A percentile compares a stretch with the other conserved stretches of the same genome.
These are phyloP conservation scores for Teratosphaeria epicoccoides DNA, from an alignment of 2,329 filamentous ascomycete species.

Conservation along the genomic window DNA sequence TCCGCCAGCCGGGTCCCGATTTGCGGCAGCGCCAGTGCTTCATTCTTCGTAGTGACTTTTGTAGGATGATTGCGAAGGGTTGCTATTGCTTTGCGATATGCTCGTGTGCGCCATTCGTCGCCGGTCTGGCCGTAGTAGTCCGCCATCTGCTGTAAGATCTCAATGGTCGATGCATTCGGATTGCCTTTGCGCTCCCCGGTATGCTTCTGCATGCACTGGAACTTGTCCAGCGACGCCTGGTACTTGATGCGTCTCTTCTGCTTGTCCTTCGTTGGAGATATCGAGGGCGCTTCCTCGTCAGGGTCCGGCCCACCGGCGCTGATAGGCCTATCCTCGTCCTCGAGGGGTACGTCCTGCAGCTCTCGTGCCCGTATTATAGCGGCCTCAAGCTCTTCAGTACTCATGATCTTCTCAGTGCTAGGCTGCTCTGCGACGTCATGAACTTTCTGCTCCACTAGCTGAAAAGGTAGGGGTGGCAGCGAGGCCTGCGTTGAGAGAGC, in stretches of 20 bases:
- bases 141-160: slow-evolving; percentile 66
- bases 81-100: slow-evolving; percentile 69
- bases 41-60: slow-evolving; percentile 56
- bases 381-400: slow-evolving; percentile 49
- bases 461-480: background rate
- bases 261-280: slow-evolving; percentile 3
- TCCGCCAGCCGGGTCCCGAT: slow-evolving; percentile 64
- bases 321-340: slow-evolving; percentile 18
- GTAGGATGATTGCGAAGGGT: slow-evolving; percentile 55
- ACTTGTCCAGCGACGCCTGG: slow-evolving; percentile 30
- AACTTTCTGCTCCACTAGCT: background rate
- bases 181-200: slow-evolving; percentile 40
- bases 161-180: slow-evolving; percentile 66
- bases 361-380: slow-evolving; percentile 54
- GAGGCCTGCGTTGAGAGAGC: background rate
- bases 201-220: slow-evolving; percentile 51
- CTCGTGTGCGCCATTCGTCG: slow-evolving; percentile 64
- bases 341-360: slow-evolving; percentile 45
- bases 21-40: slow-evolving; percentile 56
- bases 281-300: slow-evolving; percentile 7
- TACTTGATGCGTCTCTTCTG: slow-evolving; percentile 15
- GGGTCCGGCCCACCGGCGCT: slow-evolving; percentile 15
- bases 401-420: background rate
- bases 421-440: background rate
- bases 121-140: slow-evolving; percentile 64